Evolutionary conservation across 1,284 basidiomycete species (phyloP).

Genomic region (Rhodotorula sp.): DNA sequence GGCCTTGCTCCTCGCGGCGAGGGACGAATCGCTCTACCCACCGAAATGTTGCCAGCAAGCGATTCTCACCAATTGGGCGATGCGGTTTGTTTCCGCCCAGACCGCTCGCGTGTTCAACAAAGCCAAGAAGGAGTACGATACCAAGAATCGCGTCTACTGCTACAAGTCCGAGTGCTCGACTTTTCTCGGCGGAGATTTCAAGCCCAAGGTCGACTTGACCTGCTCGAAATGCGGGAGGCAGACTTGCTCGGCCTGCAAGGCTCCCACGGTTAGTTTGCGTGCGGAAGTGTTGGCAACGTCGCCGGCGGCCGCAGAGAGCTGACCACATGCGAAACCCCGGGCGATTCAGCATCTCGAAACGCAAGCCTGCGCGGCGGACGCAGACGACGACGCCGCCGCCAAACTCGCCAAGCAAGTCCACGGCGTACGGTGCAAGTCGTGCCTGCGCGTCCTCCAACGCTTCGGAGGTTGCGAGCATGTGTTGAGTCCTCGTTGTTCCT

Average conservation of each 20-base stretch:
- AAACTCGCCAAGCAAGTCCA: neutral
- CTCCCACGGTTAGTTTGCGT: constrained; percentile 2
- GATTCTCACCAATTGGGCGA: no score
- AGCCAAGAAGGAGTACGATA: constrained; percentile 49
- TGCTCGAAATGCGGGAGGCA: constrained; percentile 47
- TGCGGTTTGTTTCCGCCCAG: neutral
- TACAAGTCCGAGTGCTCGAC: constrained; percentile 55
- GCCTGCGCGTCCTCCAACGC: neutral
- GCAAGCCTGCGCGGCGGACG: constrained; percentile 3
- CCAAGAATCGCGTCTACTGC: constrained; percentile 55
- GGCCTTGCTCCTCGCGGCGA: no score
- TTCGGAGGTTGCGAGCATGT: constrained; percentile 7
- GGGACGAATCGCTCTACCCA: no score
- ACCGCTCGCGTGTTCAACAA: constrained; percentile 41
- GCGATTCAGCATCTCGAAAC: neutral
- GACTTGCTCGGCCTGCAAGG: constrained; percentile 56
- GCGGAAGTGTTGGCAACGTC: no score
- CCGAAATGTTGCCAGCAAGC: no score
- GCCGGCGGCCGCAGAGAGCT: no score
- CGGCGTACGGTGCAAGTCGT: neutral
- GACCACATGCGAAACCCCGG: no score
- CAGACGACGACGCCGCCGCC: neutral
- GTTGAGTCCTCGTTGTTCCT: neutral
- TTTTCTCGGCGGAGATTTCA: constrained; percentile 54
- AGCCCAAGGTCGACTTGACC: neutral